Base-by-base conservation (phyloP, 805 yeast species). In the Kazachstania martiniae region DNA sequence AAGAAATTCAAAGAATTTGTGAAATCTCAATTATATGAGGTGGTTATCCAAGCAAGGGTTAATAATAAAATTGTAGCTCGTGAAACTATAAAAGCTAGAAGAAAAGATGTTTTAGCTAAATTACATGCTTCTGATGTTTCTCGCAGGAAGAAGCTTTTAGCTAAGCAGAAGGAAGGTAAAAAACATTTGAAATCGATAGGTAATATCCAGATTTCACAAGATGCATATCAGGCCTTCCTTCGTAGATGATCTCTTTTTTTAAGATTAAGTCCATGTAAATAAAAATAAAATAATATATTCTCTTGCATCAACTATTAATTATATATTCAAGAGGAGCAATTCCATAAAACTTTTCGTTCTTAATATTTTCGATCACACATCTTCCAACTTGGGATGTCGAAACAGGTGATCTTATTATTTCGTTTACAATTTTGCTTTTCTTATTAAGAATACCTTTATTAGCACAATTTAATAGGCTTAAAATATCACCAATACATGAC, bases 101-200 rank as follows among this genome's bases (percentile, higher is more conserved):
- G 95, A 38, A 89, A 89, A 58, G 97, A 89, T 58, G 98, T 89
- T n/a, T 65, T 91, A 34, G 94, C 91, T 18, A 82, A 76, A 49
- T 62, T 91, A 38, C 97, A 89, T 57, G 98, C 97, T 0, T 77
- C 95, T 13, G 98, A 89, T 62, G 72, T 87, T 21, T 72, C 93
- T 0, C 69, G 98, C 61, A 68, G 95, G 40, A 86, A 86, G 64
- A 89, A 89, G 59, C 66, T 89, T 43, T 63, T 89, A 33, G 84
- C 70, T 34, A 79, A 81, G 46, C 98, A 89, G 50, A 89, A 87
- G 56, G 95, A 84, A 51, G 98, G 98, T 24, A 91, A 91, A 59
- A 84, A 81, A 58, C 37, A 40, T 25, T 14, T 89, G 78, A 79
- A 80, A 56, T 66, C 80, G 12, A 66, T 77, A 10, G 97, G 97